These are phyloP conservation scores for Chrysosphaeria jannelii DNA, from an alignment of 2,329 filamentous ascomycete genomes.

Conservation along the genomic window DNA sequence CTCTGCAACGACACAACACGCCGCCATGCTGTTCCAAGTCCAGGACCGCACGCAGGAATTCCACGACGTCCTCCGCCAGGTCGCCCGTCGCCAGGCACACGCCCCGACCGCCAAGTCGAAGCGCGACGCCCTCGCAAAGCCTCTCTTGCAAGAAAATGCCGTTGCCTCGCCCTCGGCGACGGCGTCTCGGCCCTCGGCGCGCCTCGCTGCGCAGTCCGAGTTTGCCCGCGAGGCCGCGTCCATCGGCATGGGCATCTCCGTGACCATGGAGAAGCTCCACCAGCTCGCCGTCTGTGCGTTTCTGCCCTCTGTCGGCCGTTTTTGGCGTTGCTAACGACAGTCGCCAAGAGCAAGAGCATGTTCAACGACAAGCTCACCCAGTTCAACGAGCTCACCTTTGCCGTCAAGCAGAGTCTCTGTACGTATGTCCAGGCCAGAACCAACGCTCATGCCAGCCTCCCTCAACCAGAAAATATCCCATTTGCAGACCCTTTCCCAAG, in stretches of 20 bases:
- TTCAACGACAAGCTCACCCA: conserved; percentile 94
- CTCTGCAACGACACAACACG: too few relatives aligned
- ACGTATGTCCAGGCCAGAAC: neutral
- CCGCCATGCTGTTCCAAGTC: too few relatives aligned
- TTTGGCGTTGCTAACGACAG: conserved; percentile 1
- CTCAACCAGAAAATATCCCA: conserved; percentile 63
- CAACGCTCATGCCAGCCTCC: conserved; percentile 11
- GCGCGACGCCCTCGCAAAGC: conserved; percentile 15
- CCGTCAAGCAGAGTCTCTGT: conserved; percentile 11
- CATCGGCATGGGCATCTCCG: conserved; percentile 72
- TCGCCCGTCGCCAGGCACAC: conserved; percentile 48
- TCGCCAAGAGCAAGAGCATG: conserved; percentile 86
- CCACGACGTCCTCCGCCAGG: conserved; percentile 62
- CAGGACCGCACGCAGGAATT: conserved; percentile 95
- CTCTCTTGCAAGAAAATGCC: conserved; percentile 22
- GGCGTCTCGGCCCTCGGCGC: too few relatives aligned
- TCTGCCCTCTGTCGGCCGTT: conserved; percentile 11
- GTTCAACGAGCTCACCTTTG: conserved; percentile 86
- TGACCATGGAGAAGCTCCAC: conserved; percentile 83
- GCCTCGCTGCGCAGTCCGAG: too few relatives aligned
- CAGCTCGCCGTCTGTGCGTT: conserved; percentile 41
- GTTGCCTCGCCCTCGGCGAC: neutral
- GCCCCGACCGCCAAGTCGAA: conserved; percentile 34
- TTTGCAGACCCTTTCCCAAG: conserved; percentile 50
- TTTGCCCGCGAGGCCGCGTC: conserved; percentile 79